A percentile compares a stretch with the other conserved stretches of the same genome.
These are phyloP conservation scores for Quercus tomentella DNA, from an alignment of 331 rosid genomes.

Conservation along the genomic window DNA sequence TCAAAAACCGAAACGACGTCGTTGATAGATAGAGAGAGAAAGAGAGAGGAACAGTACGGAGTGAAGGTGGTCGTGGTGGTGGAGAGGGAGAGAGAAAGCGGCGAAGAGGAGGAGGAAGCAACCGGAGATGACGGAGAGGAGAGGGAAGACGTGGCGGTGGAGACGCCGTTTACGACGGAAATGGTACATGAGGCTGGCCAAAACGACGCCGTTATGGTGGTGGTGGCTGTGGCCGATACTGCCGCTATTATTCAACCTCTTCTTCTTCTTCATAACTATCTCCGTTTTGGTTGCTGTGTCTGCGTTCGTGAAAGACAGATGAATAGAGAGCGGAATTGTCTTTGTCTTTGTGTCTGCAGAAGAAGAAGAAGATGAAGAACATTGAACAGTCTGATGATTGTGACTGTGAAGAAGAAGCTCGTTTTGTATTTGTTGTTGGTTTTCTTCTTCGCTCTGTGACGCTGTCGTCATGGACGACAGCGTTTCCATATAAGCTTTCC, in stretches of 20 bases:
- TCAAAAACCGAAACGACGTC: not conserved
- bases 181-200: constrained; percentile 15
- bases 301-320: not conserved
- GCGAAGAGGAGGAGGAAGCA: constrained; percentile 49
- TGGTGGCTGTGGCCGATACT: not conserved
- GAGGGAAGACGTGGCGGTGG: constrained; percentile 36
- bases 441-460: not conserved
- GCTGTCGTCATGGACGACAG: not conserved
- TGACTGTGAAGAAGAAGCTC: not conserved
- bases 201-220: not conserved
- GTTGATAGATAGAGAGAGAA: not conserved
- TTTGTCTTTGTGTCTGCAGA: not conserved
- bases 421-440: not conserved
- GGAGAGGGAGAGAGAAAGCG: constrained; percentile 40
- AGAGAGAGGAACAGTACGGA: constrained; percentile 14
- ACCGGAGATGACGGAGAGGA: constrained; percentile 47
- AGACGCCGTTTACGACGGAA: constrained; percentile 43
- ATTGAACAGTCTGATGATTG: no score
- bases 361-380: not conserved
- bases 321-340: not conserved
- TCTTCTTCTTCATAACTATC: constrained; percentile 6
- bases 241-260: constrained; percentile 6
- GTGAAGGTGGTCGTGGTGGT: constrained; percentile 10
- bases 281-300: not conserved
- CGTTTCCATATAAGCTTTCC: constrained; percentile 3